Base-by-base conservation (phyloP, 805 yeast species). In the Suhomyces faveliae region DNA sequence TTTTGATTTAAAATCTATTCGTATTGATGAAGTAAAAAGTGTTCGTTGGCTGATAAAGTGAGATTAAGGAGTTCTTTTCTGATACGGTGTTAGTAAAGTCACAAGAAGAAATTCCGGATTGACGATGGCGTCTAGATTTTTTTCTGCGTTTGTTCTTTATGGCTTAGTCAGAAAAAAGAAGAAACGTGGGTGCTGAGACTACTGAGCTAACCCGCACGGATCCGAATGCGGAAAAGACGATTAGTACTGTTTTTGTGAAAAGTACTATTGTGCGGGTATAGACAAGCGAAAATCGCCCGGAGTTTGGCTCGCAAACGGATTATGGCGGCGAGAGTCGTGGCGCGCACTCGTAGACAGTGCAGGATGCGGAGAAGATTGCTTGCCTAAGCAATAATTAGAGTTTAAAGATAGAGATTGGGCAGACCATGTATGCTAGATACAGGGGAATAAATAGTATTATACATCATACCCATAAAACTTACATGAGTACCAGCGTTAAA, bases 401-500 rank as follows among this genome's bases (percentile, higher is more conserved):
- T 27, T 27, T 27, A 15, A 7, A 27, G 15, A 6, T 27, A 15
- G 30, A 27, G 30, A n/a, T 27, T 27, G 37, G 15, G 37, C 15
- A 33, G 21, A 11, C 21, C 12, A 33, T 33, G 37, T 15, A 19
- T 10, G 27, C 20, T 38, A 38, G 25, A 12, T 20, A 21, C 47
- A 35, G 11, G 38, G 21, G 21, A 8, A 17, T 9, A 17, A 15
- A 7, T 17, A 33, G 37, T 33, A 17, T 17, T 10, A 17, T 33
- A 33, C 37, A 15, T 33, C 21, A 20, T 15, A 17, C 37, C n/a
- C 19, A 15, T 33, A 15, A 12, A 33, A 5, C 15, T 10, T 33
- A 17, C 10, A 50, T 46, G 52, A 37, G 40, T 19, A 19, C 40
- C 7, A 19, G 15, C 30, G 63, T 70, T 7, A 53, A 42, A 33